Base-by-base conservation (phyloP, 805 yeast species). In the Groenewaldozyma tartarivorans region DNA sequence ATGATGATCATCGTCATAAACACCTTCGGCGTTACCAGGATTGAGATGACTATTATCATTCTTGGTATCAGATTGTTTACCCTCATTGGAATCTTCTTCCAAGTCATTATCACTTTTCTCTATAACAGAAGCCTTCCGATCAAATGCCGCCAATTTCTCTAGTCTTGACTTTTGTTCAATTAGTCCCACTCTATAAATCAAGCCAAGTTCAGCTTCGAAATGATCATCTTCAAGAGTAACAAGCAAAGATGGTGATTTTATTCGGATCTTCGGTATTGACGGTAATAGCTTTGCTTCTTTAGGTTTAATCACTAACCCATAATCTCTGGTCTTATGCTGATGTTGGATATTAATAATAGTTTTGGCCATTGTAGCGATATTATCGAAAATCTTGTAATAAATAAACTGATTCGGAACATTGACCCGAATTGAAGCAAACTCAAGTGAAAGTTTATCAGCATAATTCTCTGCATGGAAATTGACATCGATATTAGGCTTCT, bases 161-260 rank as follows among this genome's bases (percentile, higher is more conserved):
- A 74, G 38, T 46, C 95, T 67, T 39, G 67, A 63, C 48, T 65
- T 68, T 54, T 85, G 94, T 49, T 58, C 67, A 5, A 50, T 45
- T 36, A 44, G 35, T 1, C 94, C 94, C 7, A 81, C 66, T 49
- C 79, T 79, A 52, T 71, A 77, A 20, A 80, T 74, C 52, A 74
- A 65, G 18, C 75, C 71, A 36, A 88, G 61, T 50, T 84, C 79
- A 5, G 77, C 67, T 58, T 90, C 97, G 57, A 88, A 87, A 5
- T 94, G 90, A 59, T 90, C 96, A 57, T 84, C 94, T 42, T 84
- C 95, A 47, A 87, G 67, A 19, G 80, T 69, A 30, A 87, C 62
- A 3, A 80, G 66, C 47, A 84, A 67, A 32, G 73, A 64, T 4
- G 66, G 66, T 0, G 94, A 66, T 33, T 63, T 69, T 29, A 87